Evolutionary conservation across 208 protist species (phyloP).

Genomic region (Herpetomonas samuelpessoai): DNA sequence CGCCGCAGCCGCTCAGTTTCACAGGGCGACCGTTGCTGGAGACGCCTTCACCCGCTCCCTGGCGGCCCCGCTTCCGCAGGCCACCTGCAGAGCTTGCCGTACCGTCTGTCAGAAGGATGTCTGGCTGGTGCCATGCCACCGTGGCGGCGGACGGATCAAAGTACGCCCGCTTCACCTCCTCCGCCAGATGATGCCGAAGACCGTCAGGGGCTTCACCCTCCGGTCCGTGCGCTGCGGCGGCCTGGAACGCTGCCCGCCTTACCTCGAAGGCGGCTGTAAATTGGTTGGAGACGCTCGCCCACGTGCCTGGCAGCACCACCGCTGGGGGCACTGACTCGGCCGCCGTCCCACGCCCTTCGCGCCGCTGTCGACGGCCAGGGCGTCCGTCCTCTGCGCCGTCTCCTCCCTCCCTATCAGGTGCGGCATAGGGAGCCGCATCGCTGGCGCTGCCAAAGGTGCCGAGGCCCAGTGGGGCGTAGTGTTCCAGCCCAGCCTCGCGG

Average conservation of each 20-base stretch:
- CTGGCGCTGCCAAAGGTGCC: neutral
- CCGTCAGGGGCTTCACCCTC: too few species aligned
- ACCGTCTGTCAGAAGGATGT: neutral
- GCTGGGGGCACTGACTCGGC: too few species aligned
- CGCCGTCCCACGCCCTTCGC: too few species aligned
- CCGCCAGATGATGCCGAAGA: neutral
- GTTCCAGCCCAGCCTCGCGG: neutral
- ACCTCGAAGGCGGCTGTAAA: too few species aligned
- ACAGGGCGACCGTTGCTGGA: neutral
- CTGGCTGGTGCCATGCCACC: neutral
- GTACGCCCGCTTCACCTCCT: neutral
- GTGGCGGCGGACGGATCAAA: too few species aligned
- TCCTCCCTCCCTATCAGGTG: neutral
- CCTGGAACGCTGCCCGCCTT: too few species aligned
- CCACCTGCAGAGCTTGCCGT: too few species aligned
- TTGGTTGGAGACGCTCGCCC: neutral
- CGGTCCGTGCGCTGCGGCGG: neutral
- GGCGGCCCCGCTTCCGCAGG: slow-evolving; percentile 1
- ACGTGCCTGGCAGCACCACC: neutral
- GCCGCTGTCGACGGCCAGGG: too few species aligned
- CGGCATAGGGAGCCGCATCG: neutral
- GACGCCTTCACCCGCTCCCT: too few species aligned
- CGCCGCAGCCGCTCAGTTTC: slow-evolving; percentile 31
- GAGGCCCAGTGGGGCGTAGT: neutral
- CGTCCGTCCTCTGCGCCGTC: too few species aligned